Conservation (phyloP, 805 yeast genomes). For the Candida stauntonica region DNA sequence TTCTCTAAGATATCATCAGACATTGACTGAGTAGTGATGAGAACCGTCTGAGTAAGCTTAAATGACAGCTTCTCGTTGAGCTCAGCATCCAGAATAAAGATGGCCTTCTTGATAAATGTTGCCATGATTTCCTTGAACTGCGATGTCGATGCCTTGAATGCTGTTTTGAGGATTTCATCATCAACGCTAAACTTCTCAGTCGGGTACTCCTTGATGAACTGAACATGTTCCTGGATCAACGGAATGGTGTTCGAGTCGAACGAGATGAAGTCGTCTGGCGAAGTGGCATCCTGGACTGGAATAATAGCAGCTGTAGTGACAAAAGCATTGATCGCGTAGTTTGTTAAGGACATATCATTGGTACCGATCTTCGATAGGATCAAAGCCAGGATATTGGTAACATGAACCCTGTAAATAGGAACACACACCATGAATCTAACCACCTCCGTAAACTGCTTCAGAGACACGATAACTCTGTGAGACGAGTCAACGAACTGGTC, state of each 20-base stretch:
- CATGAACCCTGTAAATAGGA: conserved; percentile 69
- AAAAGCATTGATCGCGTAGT: conserved; percentile 62
- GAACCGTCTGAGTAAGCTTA: conserved; percentile 41
- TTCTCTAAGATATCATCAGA: conserved; percentile 49
- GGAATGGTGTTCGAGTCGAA: conserved; percentile 41
- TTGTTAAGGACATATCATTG: conserved; percentile 75
- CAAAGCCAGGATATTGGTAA: conserved; percentile 67
- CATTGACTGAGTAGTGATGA: conserved; percentile 51
- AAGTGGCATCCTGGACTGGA: conserved; percentile 60
- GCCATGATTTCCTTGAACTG: conserved; percentile 59
- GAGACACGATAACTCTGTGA: conserved; percentile 72
- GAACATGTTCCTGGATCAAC: conserved; percentile 63
- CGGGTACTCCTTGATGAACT: conserved; percentile 36
- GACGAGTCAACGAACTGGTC: conserved; percentile 65
- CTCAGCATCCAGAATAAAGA: conserved; percentile 56
- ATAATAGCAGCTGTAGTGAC: conserved; percentile 66
- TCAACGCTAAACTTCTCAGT: conserved; percentile 37
- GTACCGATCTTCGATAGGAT: conserved; percentile 81
- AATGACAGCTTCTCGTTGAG: conserved; percentile 32
- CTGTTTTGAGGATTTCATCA: conserved; percentile 42
- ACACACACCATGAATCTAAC: conserved; percentile 61
- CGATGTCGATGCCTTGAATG: conserved; percentile 69
- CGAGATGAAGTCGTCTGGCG: conserved; percentile 35
- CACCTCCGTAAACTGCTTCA: conserved; percentile 61
- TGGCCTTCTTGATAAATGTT: conserved; percentile 52